phyloP scores from a whole-genome alignment of 2,329 filamentous ascomycete species.

The Lachnellula willkommii region DNA sequence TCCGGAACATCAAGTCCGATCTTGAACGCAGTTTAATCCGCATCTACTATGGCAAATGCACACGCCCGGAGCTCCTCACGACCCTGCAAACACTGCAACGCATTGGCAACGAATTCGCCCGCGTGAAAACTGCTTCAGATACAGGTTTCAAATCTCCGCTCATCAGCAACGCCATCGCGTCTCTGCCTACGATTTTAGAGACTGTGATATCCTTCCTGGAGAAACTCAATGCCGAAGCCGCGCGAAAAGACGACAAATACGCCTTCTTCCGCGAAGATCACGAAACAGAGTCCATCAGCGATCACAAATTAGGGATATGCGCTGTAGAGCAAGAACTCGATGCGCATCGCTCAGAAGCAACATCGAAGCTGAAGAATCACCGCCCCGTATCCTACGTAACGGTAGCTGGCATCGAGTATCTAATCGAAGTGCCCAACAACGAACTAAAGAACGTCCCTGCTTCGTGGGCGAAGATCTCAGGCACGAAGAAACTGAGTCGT shows the following conservation, averaged over 20 bases:
- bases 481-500: slow-evolving; percentile 84
- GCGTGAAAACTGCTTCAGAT: slow-evolving; percentile 58
- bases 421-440: slow-evolving; percentile 83
- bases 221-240: slow-evolving; percentile 78
- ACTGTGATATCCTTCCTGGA: slow-evolving; percentile 72
- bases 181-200: slow-evolving; percentile 70
- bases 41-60: slow-evolving; percentile 96
- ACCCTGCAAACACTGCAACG: slow-evolving; percentile 81
- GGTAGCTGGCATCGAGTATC: slow-evolving; percentile 85
- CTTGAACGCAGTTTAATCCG: slow-evolving; percentile 89
- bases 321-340: slow-evolving; percentile 85
- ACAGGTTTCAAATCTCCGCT: slow-evolving; percentile 67
- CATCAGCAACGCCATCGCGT: slow-evolving; percentile 65
- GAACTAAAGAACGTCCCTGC: slow-evolving; percentile 84
- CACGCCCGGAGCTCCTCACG: slow-evolving; percentile 77
- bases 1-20: slow-evolving; percentile 69
- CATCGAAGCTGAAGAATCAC: slow-evolving; percentile 65
- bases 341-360: slow-evolving; percentile 66
- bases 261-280: slow-evolving; percentile 82
- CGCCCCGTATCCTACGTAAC: slow-evolving; percentile 70
- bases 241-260: slow-evolving; percentile 86
- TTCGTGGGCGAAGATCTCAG: slow-evolving; percentile 90
- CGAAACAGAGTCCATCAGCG: slow-evolving; percentile 82
- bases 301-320: slow-evolving; percentile 87
- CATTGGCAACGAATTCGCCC: slow-evolving; percentile 70